Base-by-base conservation (phyloP, 169 alveolate species). In the Plasmodium coatneyi region DNA sequence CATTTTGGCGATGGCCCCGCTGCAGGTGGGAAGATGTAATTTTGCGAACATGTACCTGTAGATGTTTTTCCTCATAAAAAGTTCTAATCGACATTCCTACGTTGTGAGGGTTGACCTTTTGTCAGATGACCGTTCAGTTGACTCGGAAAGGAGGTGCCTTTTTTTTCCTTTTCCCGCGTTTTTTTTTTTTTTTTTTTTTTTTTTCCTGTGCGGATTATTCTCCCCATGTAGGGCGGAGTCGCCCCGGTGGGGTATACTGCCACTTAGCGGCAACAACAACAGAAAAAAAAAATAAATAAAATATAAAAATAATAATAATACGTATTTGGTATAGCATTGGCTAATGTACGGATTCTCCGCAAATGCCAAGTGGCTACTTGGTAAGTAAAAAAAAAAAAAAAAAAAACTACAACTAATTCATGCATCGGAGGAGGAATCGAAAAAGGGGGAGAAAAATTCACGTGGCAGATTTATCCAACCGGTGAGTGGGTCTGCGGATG, bases 121-220 rank as follows among this genome's bases (percentile, higher is more conserved):
- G 7, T 49, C 5, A 12, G 5, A 14, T 49, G 1, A 7, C 60
- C 7, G 22, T 49, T 49, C 22, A 14, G 60, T 16, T 14, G 2
- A 49, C 6, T 14, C 1, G 60, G 16, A 0, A 43, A 5, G 54
- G 54, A 76, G 56, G 36, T 76, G 32, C 83, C 30, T 76, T 76
- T 25, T 76, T 76, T 76, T 34, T 74, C 25, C 22, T 25, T 25
- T 76, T 32, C 16, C 36, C 56, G 28, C 49, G 0, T 74, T 41
- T 76, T 76, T 76, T 76, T 41, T 76, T 76, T 74, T 74, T 74
- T 60, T 16, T 60, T 60, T 60, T 66, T 66, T 66, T 66, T 66
- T 19, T 28, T 66, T 3, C 19, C 76, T 19, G 34, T 2, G 34
- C 36, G 76, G 36, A 19, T 60, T 22, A 22, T 60, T 60, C 34